Evolutionary conservation across 345 rosid species (phyloP), one percentile per base, ranked within the genome.

Genomic region (Acer negundo): DNA sequence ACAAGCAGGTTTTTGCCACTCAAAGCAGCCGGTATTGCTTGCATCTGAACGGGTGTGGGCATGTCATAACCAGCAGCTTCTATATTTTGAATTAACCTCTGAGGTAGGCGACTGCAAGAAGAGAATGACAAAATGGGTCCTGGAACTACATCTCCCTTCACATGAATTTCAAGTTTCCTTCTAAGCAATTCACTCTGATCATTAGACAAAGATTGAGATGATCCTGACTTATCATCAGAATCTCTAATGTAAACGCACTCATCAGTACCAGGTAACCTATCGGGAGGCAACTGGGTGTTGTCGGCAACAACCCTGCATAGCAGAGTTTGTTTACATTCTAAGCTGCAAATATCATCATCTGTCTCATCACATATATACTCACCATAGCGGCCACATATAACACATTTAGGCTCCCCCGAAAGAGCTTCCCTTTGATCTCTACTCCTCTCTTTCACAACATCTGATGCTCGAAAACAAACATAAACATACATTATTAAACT

Each of bases 11-110:
- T 93, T 76, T 72, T 87, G 11, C 94, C 89, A 24, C 28, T 75
- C 85, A 93, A 81, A 83, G 96, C 94, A 70, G 90, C 85, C 7
- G 99, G 97, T 56, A 95, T 90, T 10, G 90, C 93, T 85, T 93
- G 97, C 97, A 92, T 93, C 88, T 93, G 97, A 20, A 95, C 88
- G 4, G 96, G 94, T 16, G 95, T 93, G 66, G 98, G 97, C 82
- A 87, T 82, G 70, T 78, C 89, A 81, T 87, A 93, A 53, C 98
- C 97, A 35, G 86, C 92, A 65, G 85, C 74, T 89, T 91, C 94
- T 64, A 93, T 79, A 77, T 93, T 95, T 68, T 82, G 88, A 40
- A 90, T 89, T 65, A 95, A 90, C 82, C 87, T 90, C 69, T 81
- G 85, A 55, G 87, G 89, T 77, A 92, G 82, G 44, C 77, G 38